A percentile compares a stretch with the other conserved stretches of the same genome.
Evolutionary conservation across 345 rosid species (phyloP).

Genomic region (Eucalyptus shirleyi): DNA sequence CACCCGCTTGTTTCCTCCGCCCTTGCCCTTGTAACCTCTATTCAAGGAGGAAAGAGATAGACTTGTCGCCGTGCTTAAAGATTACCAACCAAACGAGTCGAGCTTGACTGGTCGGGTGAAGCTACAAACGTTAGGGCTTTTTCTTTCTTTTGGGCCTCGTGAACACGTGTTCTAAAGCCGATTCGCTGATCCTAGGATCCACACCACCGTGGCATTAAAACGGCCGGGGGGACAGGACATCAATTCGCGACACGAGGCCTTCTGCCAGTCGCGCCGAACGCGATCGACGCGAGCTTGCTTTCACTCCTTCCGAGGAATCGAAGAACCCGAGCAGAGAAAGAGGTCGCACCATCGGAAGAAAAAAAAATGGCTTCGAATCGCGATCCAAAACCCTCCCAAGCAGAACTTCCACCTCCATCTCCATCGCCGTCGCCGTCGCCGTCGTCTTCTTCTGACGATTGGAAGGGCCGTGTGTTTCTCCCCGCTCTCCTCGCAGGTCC

Average conservation of each 20-base stretch:
- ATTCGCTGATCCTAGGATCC: background rate
- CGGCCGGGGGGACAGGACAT: background rate
- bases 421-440: slow-evolving; percentile 1
- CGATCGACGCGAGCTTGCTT: background rate
- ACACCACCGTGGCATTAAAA: no score
- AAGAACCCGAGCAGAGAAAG: background rate
- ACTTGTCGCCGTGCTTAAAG: background rate
- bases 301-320: background rate
- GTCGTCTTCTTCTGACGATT: slow-evolving; percentile 23
- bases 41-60: no score
- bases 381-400: slow-evolving; percentile 2
- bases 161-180: background rate
- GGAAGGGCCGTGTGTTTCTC: slow-evolving; percentile 46
- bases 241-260: background rate
- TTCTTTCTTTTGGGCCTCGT: background rate
- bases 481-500: slow-evolving; percentile 64
- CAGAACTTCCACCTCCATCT: background rate
- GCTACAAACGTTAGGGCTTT: background rate
- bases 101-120: background rate
- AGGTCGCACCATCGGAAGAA: background rate
- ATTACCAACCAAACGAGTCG: background rate
- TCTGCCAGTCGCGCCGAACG: background rate
- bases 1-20: no score
- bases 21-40: background rate
- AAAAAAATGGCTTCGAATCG: slow-evolving; percentile 1